Evolutionary conservation across 2,329 filamentous ascomycete species (phyloP), one percentile per base, ranked within the genome.

Genomic region (Diaporthe aspalathi): DNA sequence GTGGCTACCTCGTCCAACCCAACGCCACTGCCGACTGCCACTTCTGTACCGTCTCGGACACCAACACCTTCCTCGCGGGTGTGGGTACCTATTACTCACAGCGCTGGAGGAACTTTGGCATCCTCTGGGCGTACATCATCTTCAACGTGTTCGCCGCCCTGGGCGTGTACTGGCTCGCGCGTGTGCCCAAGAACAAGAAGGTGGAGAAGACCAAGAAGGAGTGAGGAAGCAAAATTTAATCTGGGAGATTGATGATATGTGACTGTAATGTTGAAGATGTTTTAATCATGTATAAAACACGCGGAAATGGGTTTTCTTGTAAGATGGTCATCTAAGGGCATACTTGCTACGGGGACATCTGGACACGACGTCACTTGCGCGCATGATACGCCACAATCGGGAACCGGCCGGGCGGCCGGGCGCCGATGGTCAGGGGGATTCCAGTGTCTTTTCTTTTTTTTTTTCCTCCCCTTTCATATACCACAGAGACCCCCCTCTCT

Each of bases 51-150:
- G 38, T 82, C 5, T 67, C 71, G 14, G 73, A 78, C 17, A 81
- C 82, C 7, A 81, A 84, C 74, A 70, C 72, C 11, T 82, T 80
- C 69, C 73, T 83, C 52, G 67, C 81, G 2, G 70, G 20, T 0
- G 80, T 83, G 47, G 80, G 80, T 50, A 82, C 84, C 70, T 79
- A 79, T 66, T 88, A 86, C 74, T 76, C 76, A 56, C 76, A 87
- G 53, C 77, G 85, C 45, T 89, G 86, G 86, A 81, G 87, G 43
- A 86, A 89, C 73, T 86, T 85, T 69, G 86, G 86, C 2, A 80
- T 89, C 35, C 78, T 86, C 69, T 87, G 83, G 78, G 83, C 81
- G 0, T 88, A 85, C 67, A 83, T 86, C 70, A 79, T 80, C 20
- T 87, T 87, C 76, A 88, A 88, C 72, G 77, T 85, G 35, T 76